Percentiles rank a stretch among this genome's conserved stretches.
phyloP scores from a whole-genome alignment of 768 basidiomycete genomes.

The Mycena epipterygia region DNA sequence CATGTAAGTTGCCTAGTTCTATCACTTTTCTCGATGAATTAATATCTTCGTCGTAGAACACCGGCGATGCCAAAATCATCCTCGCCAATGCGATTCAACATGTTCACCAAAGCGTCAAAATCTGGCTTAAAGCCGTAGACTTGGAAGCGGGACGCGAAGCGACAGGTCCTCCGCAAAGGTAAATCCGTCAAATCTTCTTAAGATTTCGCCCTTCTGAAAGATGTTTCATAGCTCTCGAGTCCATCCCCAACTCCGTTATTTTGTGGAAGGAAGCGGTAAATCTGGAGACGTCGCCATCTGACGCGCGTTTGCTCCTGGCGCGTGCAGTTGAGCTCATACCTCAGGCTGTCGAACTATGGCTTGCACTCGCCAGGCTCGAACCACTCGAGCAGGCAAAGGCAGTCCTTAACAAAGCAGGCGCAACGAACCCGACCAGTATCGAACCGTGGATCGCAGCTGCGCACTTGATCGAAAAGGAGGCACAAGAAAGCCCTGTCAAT shows the following conservation, averaged over 20 bases:
- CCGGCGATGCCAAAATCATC: neutral
- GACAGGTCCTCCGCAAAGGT: neutral
- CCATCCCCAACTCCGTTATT: constrained; percentile 92
- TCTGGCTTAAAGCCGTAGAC: neutral
- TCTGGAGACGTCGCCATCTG: constrained; percentile 88
- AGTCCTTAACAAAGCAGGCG: neutral
- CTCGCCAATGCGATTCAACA: neutral
- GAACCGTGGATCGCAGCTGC: neutral
- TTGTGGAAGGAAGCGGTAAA: constrained; percentile 99
- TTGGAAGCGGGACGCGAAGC: neutral
- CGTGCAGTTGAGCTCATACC: constrained; percentile 98
- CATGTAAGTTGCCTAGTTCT: constrained; percentile 70
- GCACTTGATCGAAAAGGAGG: neutral
- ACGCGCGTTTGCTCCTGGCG: constrained; percentile 90
- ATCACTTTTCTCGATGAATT: neutral
- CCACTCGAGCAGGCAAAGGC: neutral
- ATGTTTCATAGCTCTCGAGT: constrained; percentile 80
- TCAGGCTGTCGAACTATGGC: constrained; percentile 96
- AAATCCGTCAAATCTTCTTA: neutral
- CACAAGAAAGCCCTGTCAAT: neutral
- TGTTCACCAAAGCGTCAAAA: neutral
- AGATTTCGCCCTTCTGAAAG: too few species aligned
- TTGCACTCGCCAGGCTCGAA: constrained; percentile 44
- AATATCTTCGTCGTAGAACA: neutral
- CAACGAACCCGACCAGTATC: neutral